Evolutionary conservation across 2,329 filamentous ascomycete species (phyloP), one percentile per base, ranked within the genome.

Genomic region (Apiospora sp.): DNA sequence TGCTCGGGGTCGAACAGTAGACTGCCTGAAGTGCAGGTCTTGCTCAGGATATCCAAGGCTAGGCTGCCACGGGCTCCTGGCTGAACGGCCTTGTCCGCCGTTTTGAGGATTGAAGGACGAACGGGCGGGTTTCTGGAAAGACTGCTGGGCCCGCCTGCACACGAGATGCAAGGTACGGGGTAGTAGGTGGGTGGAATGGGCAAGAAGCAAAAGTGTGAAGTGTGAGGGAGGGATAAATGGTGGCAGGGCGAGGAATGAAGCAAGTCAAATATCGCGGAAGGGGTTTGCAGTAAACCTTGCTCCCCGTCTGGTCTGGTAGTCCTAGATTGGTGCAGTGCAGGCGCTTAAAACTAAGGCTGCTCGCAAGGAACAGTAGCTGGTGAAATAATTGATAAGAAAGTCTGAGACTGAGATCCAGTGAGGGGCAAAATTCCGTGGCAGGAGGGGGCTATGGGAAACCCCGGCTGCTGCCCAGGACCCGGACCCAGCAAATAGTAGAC

Each of bases 1-100:
- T 80, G 79, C 74, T 75, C 75, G 8, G 78, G 79, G 73, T 84
- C 80, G 74, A 86, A 87, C 14, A 86, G 79, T 67, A 86, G 74
- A 71, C 80, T 80, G 67, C 81, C 81, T 27, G 82, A 81, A 13
- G 84, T 84, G 72, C 76, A 77, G 72, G 82, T 81, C 68, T 78
- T 76, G 70, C 74, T 78, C 67, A 84, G 75, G 68, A 79, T 77
- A 46, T 71, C 68, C 68, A 51, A 54, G 68, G 68, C 68, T 58
- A 19, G 30, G 34, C 48, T 70, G 68, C 68, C 68, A 70, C 68
- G 48, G 68, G 68, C n/a, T 48, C 67, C 67, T 68, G 67, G 67
- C 44, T 27, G n/a, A 46, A 48, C 67, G 44, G 67, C 37, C 48
- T 51, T 27, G 30, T 58, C 68, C 68, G 68, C 68, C 68, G 68